Conservation (phyloP, 768 basidiomycete genomes). For the Tephrocybe sp. region DNA sequence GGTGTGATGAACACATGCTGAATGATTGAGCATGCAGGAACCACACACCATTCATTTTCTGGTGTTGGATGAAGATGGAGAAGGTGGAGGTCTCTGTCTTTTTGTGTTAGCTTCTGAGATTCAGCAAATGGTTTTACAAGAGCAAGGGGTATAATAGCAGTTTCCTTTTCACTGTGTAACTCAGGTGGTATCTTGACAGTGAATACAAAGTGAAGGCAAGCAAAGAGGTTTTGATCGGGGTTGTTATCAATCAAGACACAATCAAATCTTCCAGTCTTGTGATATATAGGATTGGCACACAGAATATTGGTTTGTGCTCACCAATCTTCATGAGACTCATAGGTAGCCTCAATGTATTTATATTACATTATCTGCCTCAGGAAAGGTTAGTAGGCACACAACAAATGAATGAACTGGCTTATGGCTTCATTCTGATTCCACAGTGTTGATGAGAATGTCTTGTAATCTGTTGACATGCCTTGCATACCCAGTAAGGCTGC, state of each 20-base stretch:
- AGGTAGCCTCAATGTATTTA: conserved; percentile 20
- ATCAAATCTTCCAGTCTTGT: background rate
- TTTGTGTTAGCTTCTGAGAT: background rate
- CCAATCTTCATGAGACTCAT: conserved; percentile 21
- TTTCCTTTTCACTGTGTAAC: background rate
- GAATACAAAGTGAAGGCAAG: background rate
- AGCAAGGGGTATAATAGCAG: background rate
- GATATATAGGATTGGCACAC: conserved; percentile 16
- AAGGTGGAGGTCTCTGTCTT: conserved; percentile 24
- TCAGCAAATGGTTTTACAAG: background rate
- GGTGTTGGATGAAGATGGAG: conserved; percentile 9
- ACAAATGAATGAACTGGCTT: no score
- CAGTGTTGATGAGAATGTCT: background rate
- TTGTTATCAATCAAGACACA: background rate
- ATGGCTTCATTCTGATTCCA: background rate
- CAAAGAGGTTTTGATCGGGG: background rate
- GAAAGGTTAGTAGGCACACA: background rate
- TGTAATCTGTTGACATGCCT: background rate
- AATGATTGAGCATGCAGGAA: conserved; percentile 28
- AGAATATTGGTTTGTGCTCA: conserved; percentile 17
- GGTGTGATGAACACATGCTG: conserved; percentile 25
- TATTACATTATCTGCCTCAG: background rate
- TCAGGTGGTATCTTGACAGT: background rate
- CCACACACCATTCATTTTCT: conserved; percentile 15
- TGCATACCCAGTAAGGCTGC: background rate